These are phyloP conservation scores for Arachis stenosperma DNA, from an alignment of 306 rosid genomes.

Conservation along the genomic window DNA sequence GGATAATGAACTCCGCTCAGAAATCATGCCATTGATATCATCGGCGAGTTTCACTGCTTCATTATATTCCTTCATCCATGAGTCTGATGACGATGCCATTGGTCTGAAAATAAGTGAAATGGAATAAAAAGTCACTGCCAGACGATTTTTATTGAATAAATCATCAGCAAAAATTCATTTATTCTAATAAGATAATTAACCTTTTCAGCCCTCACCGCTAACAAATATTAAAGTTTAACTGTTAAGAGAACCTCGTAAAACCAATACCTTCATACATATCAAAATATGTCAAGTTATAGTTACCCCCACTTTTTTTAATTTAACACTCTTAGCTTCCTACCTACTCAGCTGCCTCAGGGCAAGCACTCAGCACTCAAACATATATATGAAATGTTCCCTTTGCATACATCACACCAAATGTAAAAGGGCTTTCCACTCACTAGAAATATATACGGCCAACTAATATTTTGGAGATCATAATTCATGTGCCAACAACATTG, in stretches of 20 bases:
- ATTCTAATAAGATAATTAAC: slow-evolving; percentile 12
- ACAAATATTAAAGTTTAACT: not conserved
- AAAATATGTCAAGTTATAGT: not conserved
- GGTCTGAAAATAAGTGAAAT: slow-evolving; percentile 41
- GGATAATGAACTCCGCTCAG: slow-evolving; percentile 69
- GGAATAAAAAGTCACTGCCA: not conserved
- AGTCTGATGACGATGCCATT: slow-evolving; percentile 89
- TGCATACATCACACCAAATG: slow-evolving; percentile 6
- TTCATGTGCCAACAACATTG: not conserved
- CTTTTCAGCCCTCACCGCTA: slow-evolving; percentile 5
- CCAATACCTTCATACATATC: not conserved
- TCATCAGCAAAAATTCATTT: slow-evolving; percentile 8
- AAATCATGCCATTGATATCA: slow-evolving; percentile 89
- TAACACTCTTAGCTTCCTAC: slow-evolving; percentile 2
- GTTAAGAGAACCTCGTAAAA: slow-evolving; percentile 3
- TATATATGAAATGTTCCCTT: not conserved
- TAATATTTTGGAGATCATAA: slow-evolving; percentile 27
- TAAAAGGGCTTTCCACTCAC: not conserved
- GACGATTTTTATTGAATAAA: slow-evolving; percentile 16
- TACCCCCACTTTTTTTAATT: not conserved
- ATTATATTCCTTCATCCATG: slow-evolving; percentile 95
- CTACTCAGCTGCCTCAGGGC: slow-evolving; percentile 2
- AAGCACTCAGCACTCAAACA: not conserved
- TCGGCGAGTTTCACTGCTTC: slow-evolving; percentile 90
- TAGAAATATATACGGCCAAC: slow-evolving; percentile 4